Conservation (phyloP, 306 rosid genomes). For the Casuarina glauca region DNA sequence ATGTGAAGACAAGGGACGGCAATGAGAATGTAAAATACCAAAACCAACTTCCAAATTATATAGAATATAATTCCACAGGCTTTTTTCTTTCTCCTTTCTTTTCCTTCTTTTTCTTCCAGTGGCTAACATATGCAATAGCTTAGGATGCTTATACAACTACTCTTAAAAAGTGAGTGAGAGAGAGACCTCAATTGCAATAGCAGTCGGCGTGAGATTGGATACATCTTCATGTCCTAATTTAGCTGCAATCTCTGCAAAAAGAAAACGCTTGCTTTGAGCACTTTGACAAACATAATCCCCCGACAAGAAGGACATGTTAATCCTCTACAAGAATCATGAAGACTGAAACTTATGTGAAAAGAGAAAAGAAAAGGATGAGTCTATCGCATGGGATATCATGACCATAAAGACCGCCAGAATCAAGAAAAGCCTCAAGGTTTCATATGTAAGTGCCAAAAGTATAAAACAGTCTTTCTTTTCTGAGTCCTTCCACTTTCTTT, state of each 20-base stretch:
- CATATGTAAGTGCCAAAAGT: background rate
- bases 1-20: constrained; percentile 11
- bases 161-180: constrained; percentile 18
- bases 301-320: background rate
- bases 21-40: background rate
- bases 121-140: background rate
- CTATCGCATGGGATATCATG: background rate
- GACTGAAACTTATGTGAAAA: background rate
- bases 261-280: constrained; percentile 7
- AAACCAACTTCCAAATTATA: constrained; percentile 10
- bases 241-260: constrained; percentile 67
- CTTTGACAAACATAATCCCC: background rate
- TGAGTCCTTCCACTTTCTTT: background rate
- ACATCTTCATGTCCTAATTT: constrained; percentile 62
- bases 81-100: no score
- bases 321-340: background rate
- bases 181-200: constrained; percentile 82
- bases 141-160: no score
- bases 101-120: no score
- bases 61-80: no score
- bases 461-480: background rate
- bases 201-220: constrained; percentile 66
- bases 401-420: background rate
- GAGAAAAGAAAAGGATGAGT: no score
- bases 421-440: background rate